Percentiles rank a stretch among this genome's conserved stretches.
Evolutionary conservation across 2,329 filamentous ascomycete genomes (phyloP).

Genomic region (Arthrobotrys sphaeroides): DNA sequence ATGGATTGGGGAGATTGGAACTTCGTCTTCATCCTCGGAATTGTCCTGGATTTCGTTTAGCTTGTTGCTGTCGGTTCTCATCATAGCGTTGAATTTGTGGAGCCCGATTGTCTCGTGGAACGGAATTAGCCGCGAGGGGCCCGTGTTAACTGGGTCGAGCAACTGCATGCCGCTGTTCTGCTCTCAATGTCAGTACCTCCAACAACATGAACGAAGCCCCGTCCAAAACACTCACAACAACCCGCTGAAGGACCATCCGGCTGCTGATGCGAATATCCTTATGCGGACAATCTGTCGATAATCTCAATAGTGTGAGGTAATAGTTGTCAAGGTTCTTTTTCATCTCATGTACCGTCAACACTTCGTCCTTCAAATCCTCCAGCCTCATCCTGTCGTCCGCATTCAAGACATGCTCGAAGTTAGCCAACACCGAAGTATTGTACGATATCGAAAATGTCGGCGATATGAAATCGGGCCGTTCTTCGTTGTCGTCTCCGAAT

Average conservation of each 20-base stretch:
- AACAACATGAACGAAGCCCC: background rate
- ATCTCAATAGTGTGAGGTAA: conserved; percentile 55
- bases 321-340: conserved; percentile 57
- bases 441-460: conserved; percentile 53
- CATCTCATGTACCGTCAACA: conserved; percentile 56
- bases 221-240: conserved; percentile 48
- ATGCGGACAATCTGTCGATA: conserved; percentile 56
- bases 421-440: conserved; percentile 24
- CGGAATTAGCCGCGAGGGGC: conserved; percentile 55
- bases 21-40: conserved; percentile 49
- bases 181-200: background rate
- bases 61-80: conserved; percentile 46
- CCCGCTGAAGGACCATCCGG: conserved; percentile 55
- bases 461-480: conserved; percentile 36
- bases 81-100: conserved; percentile 28
- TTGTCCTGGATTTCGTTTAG: conserved; percentile 37
- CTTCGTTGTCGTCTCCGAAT: conserved; percentile 32
- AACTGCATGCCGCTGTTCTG: conserved; percentile 55
- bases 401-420: conserved; percentile 37
- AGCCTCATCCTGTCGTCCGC: conserved; percentile 42
- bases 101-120: conserved; percentile 56
- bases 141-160: conserved; percentile 55
- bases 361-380: conserved; percentile 54
- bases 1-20: conserved; percentile 47
- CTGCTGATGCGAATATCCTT: conserved; percentile 56